Evolutionary conservation across 2,329 filamentous ascomycete genomes (phyloP).

Genomic region (Blumeria hordei): DNA sequence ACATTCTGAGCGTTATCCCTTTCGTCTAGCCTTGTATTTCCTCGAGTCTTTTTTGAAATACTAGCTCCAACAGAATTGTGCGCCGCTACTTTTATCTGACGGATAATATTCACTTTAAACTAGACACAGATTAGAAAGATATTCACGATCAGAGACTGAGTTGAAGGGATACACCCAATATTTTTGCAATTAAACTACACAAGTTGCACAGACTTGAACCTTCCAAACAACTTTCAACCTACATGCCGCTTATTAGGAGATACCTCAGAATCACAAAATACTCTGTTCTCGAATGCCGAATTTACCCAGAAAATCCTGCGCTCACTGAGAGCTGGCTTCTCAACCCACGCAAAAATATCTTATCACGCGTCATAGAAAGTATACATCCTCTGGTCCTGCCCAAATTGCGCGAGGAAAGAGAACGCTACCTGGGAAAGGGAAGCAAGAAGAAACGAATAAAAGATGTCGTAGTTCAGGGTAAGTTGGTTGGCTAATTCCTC

Average conservation of each 20-base stretch:
- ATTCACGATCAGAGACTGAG: too few species aligned
- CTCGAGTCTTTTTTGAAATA: too few species aligned
- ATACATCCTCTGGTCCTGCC: slow-evolving; percentile 71
- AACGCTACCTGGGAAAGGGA: slow-evolving; percentile 30
- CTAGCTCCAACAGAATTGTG: too few species aligned
- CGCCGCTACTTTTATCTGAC: too few species aligned
- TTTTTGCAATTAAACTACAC: too few species aligned
- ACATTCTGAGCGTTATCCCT: too few species aligned
- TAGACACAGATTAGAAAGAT: too few species aligned
- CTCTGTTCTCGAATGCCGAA: slow-evolving; percentile 87
- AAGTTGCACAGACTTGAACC: background rate
- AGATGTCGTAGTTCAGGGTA: slow-evolving; percentile 48
- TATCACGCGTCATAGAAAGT: slow-evolving; percentile 63
- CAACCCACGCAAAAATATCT: slow-evolving; percentile 46
- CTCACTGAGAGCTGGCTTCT: slow-evolving; percentile 68
- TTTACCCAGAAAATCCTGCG: slow-evolving; percentile 80
- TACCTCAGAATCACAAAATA: slow-evolving; percentile 83
- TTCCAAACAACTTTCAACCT: background rate
- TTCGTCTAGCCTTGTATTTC: too few species aligned
- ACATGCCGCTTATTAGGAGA: slow-evolving; percentile 68
- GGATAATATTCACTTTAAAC: too few species aligned
- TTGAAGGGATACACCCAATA: too few species aligned
- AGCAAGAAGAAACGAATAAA: slow-evolving; percentile 47
- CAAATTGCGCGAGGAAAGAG: slow-evolving; percentile 72
- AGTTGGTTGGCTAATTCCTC: slow-evolving; percentile 23